Evolutionary conservation across 2,329 filamentous ascomycete genomes (phyloP), one percentile per base, ranked within the genome.

Genomic region (Paecilomyces sp.): DNA sequence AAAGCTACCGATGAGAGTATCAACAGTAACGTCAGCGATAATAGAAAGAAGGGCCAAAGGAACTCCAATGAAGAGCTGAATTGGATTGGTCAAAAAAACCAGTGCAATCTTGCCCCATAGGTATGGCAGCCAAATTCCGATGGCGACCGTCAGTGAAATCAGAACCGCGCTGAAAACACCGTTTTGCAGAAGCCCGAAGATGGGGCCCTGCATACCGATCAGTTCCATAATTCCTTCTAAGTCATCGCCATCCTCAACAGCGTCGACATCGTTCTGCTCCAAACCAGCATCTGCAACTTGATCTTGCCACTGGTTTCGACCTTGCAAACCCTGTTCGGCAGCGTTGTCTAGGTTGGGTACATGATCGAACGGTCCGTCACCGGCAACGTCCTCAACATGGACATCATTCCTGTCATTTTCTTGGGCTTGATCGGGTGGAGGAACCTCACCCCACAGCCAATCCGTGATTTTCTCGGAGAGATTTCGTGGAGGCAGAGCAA

Each of bases 161-260:
- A 99, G 82, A 54, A 97, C 88, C 7, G 90, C 88, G 71, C 93
- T 96, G 74, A 99, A 99, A 15, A 97, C 87, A 58, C 90, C 92
- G 66, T 99, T 99, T 70, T 99, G 94, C 65, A 97, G 86, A 5
- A 99, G 83, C 2, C 91, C 92, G 13, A 89, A 88, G 2, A 99
- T 82, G 0, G 94, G 94, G 0, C 94, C 94, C 69, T 95, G 91
- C 89, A 99, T 95, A 41, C 94, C 94, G 61, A 99, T 89, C 15
- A 99, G 84, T 73, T 99, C 94, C 80, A 99, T 87, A 57, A 99
- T 90, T 0, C 94, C 94, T 72, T 99, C 94, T 15, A 99, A 86
- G 70, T 99, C 94, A 75, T 99, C 94, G 9, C 90, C 90, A 65
- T 97, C 89, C 52, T 82, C 80, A 15, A 78, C 72, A n/a, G 76